A percentile compares a stretch with the other conserved stretches of the same genome.
These are phyloP conservation scores for Bathelium albidoporum DNA, from an alignment of 495 filamentous ascomycete species.

Conservation along the genomic window DNA sequence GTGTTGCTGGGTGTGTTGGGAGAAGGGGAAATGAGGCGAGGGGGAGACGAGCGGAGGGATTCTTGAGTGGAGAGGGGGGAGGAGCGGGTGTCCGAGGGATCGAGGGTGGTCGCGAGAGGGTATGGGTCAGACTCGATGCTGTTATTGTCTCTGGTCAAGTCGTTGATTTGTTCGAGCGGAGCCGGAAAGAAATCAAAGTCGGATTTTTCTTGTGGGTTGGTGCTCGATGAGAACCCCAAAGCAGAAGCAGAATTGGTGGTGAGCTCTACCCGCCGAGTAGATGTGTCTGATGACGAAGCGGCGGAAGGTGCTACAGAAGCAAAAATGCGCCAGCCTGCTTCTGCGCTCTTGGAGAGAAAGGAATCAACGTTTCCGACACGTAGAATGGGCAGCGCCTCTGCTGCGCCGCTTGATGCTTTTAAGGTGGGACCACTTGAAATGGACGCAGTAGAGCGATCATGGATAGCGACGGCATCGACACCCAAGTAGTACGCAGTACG, in stretches of 20 bases:
- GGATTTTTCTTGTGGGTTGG: no score
- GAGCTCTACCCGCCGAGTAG: neutral
- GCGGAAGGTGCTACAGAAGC: slow-evolving; percentile 52
- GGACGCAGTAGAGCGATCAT: slow-evolving; percentile 45
- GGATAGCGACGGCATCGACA: slow-evolving; percentile 48
- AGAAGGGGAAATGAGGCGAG: neutral
- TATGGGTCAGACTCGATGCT: neutral
- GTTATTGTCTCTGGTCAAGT: neutral
- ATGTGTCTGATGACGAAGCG: neutral
- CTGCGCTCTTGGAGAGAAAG: slow-evolving; percentile 58
- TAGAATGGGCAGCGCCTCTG: slow-evolving; percentile 66
- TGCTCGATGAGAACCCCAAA: neutral
- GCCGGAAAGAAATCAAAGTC: no score
- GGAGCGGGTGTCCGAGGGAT: neutral
- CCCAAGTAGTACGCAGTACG: slow-evolving; percentile 80
- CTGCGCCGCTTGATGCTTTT: slow-evolving; percentile 79
- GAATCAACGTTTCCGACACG: slow-evolving; percentile 49
- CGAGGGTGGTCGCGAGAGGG: neutral
- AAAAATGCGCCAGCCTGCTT: slow-evolving; percentile 73
- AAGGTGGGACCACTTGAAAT: slow-evolving; percentile 65
- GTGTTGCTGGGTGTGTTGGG: no score
- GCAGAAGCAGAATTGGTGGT: neutral
- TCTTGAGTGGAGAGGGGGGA: neutral
- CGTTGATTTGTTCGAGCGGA: no score
- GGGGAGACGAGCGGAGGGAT: neutral